Conservation (phyloP, 108 stramenopile genomes). For the Schizochytrium sp. region DNA sequence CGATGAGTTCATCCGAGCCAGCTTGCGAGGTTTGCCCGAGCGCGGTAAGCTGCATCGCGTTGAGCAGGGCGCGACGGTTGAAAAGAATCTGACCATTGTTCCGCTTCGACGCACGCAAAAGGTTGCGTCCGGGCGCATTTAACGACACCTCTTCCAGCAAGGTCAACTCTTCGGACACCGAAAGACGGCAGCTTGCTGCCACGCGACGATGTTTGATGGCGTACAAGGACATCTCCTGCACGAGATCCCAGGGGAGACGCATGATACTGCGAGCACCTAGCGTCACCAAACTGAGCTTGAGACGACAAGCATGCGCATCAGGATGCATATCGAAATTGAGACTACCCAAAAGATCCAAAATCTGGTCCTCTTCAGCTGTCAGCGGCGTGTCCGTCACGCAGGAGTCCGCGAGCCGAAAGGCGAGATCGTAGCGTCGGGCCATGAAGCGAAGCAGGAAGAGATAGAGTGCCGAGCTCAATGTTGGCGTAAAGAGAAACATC, state of each 20-base stretch:
- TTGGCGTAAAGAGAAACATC: slow-evolving; percentile 79
- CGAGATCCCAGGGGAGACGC: slow-evolving; percentile 37
- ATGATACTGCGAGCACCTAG: background rate
- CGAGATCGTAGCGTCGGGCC: slow-evolving; percentile 84
- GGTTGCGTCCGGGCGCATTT: background rate
- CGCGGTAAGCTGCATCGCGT: background rate
- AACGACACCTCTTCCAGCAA: background rate
- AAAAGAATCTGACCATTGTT: background rate
- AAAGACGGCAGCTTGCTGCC: slow-evolving; percentile 41
- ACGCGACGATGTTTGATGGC: slow-evolving; percentile 29
- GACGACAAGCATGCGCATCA: slow-evolving; percentile 84
- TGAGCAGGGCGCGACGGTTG: background rate
- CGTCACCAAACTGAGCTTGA: slow-evolving; percentile 73
- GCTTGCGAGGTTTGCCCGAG: background rate
- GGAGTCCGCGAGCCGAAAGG: slow-evolving; percentile 85
- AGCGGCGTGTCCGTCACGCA: slow-evolving; percentile 88
- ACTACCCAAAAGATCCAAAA: slow-evolving; percentile 34
- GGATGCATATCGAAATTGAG: slow-evolving; percentile 67
- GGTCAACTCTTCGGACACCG: slow-evolving; percentile 41
- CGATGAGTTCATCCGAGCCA: background rate
- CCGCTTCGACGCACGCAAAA: background rate
- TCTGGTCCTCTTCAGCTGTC: slow-evolving; percentile 70
- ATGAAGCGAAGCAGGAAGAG: slow-evolving; percentile 92
- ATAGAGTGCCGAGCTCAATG: slow-evolving; percentile 88
- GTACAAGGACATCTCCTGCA: slow-evolving; percentile 36